Base-by-base conservation (phyloP, 1,284 basidiomycete genomes). In the Anthracocystis panici-leucophaei region DNA sequence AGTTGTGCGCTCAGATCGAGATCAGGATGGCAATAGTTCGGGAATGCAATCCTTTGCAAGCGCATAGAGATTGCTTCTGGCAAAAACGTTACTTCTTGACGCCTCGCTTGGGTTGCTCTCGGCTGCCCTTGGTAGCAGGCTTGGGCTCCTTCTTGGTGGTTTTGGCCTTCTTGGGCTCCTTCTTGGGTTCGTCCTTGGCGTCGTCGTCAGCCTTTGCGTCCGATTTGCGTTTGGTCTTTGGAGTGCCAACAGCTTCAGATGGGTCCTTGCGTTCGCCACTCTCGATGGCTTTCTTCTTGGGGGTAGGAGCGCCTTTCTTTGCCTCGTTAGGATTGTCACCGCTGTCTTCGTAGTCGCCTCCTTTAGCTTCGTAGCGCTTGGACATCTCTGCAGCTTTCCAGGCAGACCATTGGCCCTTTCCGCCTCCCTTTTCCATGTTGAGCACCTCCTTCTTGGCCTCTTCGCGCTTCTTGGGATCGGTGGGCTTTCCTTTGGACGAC, bases 401-500 rank as follows among this genome's bases (percentile, higher is more conserved):
- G 11, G 86, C 86, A 29, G 84, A 82, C 87, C 86, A 87, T 56
- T 85, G 80, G 14, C 87, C 87, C 55, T 76, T 76, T 25, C 86
- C 87, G 20, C 85, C 84, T 12, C 86, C 86, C 41, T 87, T 87
- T 35, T 85, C 83, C 80, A 86, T 83, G 31, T 85, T 72, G 14
- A 67, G 60, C 52, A 76, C 74, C 65, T 76, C 74, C 78, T 87
- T 85, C 58, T 85, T 85, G 55, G 86, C 82, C 75, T 87, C 76
- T 64, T 87, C 86, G 54, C 85, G 75, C 56, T 86, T 79, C 79
- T 86, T 80, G 21, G 85, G 85, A 59, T 87, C 85, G 21, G 86
- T 87, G 0, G 86, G 86, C 76, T 87, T 87, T 75, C 86, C 86
- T 77, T 87, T 87, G 27, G 85, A 86, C 20, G 85, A 86, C 49